Percentiles rank a stretch among this genome's conserved stretches.
Evolutionary conservation across 164 flowering plant species (phyloP).

Genomic region (Warburgia ugandensis): DNA sequence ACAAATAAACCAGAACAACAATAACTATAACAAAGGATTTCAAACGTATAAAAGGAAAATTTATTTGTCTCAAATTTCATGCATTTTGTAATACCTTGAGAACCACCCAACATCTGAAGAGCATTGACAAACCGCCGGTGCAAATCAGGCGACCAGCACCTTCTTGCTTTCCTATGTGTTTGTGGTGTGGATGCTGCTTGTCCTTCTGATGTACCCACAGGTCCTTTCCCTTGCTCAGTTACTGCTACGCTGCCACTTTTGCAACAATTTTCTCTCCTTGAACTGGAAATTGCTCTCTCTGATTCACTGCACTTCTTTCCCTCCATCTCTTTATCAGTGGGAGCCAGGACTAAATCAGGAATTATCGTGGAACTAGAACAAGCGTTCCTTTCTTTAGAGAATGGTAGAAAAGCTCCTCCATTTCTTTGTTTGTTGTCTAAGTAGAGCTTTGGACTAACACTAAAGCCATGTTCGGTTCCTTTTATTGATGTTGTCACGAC

Average conservation of each 20-base stretch:
- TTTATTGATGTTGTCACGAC: constrained; percentile 15
- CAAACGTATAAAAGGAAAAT: too few relatives aligned
- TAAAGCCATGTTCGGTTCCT: constrained; percentile 36
- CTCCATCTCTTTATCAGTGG: constrained; percentile 35
- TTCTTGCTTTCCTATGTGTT: constrained; percentile 75
- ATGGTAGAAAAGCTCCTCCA: constrained; percentile 87
- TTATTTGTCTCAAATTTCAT: too few relatives aligned
- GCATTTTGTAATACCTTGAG: constrained; percentile 56
- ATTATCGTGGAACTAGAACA: constrained; percentile 17
- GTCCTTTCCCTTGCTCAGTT: constrained; percentile 30
- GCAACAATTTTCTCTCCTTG: constrained; percentile 28
- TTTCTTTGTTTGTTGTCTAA: constrained; percentile 60
- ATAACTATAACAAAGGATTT: too few relatives aligned
- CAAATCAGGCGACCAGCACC: constrained; percentile 99
- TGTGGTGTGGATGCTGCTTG: constrained; percentile 32
- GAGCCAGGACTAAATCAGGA: constrained; percentile 66
- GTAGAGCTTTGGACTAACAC: constrained; percentile 35
- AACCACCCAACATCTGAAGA: constrained; percentile 94
- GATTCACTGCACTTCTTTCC: constrained; percentile 34
- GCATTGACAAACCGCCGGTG: constrained; percentile 94
- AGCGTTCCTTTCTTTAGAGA: constrained; percentile 53
- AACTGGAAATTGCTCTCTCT: constrained; percentile 22
- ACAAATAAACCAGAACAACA: too few relatives aligned
- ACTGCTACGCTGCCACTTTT: constrained; percentile 21
- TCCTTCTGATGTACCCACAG: constrained; percentile 20